Percentiles rank a stretch among this genome's conserved stretches.
These are phyloP conservation scores for Closterium sp. DNA, from an alignment of 139 green algal species.

Conservation along the genomic window DNA sequence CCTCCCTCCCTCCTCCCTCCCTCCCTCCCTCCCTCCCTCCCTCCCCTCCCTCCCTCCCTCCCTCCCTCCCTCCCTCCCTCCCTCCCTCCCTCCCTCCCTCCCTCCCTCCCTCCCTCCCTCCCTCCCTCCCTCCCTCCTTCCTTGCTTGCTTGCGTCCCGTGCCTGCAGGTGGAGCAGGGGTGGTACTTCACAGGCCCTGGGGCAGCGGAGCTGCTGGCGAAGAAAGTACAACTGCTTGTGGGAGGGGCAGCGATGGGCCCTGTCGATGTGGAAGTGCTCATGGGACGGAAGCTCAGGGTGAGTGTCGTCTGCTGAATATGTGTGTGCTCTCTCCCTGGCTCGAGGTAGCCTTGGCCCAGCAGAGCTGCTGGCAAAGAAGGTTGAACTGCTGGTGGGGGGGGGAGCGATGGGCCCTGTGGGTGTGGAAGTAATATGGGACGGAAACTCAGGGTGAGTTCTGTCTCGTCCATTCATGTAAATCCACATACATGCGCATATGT, in stretches of 20 bases:
- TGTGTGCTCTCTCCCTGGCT: background rate
- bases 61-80: background rate
- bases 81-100: background rate
- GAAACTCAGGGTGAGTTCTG: constrained; percentile 21
- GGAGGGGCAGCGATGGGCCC: background rate
- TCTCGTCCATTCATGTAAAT: background rate
- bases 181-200: constrained; percentile 73
- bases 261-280: constrained; percentile 66
- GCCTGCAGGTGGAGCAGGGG: constrained; percentile 62
- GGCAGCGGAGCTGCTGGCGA: constrained; percentile 23
- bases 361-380: background rate
- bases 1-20: background rate
- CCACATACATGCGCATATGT: too few species aligned
- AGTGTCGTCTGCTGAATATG: background rate
- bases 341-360: too few species aligned
- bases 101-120: background rate
- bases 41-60: background rate
- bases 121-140: background rate
- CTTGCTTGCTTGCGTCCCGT: background rate
- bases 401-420: background rate
- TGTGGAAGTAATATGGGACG: constrained; percentile 30
- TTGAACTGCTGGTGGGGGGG: background rate
- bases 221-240: constrained; percentile 56
- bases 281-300: constrained; percentile 66
- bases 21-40: background rate